Percentiles rank a stretch among this genome's conserved stretches.
Evolutionary conservation across 495 filamentous ascomycete species (phyloP).

Genomic region (Evernia prunastri): DNA sequence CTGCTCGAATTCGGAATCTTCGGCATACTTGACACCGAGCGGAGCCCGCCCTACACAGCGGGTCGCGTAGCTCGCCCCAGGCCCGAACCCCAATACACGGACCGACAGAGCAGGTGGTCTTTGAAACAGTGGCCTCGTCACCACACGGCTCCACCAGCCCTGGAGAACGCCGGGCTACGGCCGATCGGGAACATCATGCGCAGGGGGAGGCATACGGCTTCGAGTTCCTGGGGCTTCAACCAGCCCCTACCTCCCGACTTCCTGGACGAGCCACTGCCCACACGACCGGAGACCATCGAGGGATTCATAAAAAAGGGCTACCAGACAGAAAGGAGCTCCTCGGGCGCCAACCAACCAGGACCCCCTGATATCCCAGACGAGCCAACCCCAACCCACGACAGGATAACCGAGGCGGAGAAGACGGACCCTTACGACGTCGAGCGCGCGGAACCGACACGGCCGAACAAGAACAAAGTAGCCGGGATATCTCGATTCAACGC

Average conservation of each 20-base stretch:
- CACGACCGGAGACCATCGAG: background rate
- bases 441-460: background rate
- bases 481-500: background rate
- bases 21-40: background rate
- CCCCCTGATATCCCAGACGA: background rate
- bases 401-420: background rate
- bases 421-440: background rate
- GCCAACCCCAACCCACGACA: background rate
- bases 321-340: background rate
- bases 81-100: background rate
- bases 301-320: background rate
- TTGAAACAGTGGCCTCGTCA: background rate
- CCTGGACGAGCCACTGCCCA: background rate
- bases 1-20: slow-evolving; percentile 9
- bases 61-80: background rate
- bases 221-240: slow-evolving; percentile 7
- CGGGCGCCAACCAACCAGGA: background rate
- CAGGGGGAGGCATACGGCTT: background rate
- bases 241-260: slow-evolving; percentile 2
- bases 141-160: background rate
- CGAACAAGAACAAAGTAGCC: background rate
- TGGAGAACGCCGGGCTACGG: background rate
- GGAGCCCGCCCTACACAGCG: background rate
- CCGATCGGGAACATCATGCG: background rate
- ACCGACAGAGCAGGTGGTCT: background rate